Percentiles rank a stretch among this genome's conserved stretches.
These are phyloP conservation scores for Lipomyces lipofer DNA, from an alignment of 805 yeast genomes.

Conservation along the genomic window DNA sequence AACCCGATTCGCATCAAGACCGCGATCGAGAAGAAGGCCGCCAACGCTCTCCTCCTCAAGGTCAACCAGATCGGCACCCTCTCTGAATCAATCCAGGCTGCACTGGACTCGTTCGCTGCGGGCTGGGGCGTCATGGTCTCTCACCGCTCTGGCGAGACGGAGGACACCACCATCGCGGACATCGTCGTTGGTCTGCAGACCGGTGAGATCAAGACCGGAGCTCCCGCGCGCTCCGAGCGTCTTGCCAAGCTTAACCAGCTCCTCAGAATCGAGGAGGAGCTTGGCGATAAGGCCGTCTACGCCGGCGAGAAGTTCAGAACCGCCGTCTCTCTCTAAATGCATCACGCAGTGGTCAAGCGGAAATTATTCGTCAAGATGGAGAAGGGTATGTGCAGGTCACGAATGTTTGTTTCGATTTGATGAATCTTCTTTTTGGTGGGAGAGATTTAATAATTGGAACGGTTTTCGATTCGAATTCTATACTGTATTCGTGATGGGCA, in stretches of 20 bases:
- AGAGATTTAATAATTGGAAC: no score
- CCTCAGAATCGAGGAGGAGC: constrained; percentile 97
- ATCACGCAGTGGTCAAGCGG: neutral
- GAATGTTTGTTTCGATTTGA: neutral
- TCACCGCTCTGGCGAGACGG: constrained; percentile 99
- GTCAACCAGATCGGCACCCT: constrained; percentile 98
- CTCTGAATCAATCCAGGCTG: constrained; percentile 95
- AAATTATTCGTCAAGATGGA: neutral
- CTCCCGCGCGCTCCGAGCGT: constrained; percentile 99
- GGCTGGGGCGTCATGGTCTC: constrained; percentile 99
- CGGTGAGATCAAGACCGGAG: constrained; percentile 99
- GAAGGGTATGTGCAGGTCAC: constrained; percentile 11
- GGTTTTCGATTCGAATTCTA: no score
- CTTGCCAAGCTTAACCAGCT: constrained; percentile 98
- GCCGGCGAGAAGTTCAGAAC: constrained; percentile 30
- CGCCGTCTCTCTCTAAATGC: constrained; percentile 15
- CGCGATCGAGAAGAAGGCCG: constrained; percentile 96
- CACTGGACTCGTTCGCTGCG: constrained; percentile 89
- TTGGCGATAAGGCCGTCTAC: constrained; percentile 92
- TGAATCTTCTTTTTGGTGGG: no score
- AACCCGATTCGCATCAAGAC: constrained; percentile 92
- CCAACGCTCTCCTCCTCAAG: constrained; percentile 91
- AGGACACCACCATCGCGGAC: constrained; percentile 98
- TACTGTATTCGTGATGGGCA: no score
- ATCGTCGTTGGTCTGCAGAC: constrained; percentile 96